Percentiles rank a stretch among this genome's conserved stretches.
Conservation (phyloP, 1,284 basidiomycete genomes). For the Austroboletus niveus region DNA sequence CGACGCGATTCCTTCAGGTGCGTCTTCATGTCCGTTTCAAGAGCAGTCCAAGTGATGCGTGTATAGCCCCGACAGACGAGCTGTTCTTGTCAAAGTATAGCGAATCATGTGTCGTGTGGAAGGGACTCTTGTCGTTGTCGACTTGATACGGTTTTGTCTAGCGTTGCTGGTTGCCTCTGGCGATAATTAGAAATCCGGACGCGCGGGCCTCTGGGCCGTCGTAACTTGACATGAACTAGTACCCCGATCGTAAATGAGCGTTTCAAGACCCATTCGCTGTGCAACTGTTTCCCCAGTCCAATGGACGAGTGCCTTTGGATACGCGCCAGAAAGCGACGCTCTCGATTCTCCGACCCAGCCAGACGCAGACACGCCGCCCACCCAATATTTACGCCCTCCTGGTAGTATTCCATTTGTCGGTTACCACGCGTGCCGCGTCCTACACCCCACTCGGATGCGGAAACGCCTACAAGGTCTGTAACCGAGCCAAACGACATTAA, state of each 20-base stretch:
- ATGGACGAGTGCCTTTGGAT: slow-evolving; percentile 9
- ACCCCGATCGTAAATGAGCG: background rate
- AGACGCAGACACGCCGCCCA: background rate
- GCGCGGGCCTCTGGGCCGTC: too few relatives aligned
- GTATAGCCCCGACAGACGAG: slow-evolving; percentile 48
- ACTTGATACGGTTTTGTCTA: slow-evolving; percentile 9
- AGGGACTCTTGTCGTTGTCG: slow-evolving; percentile 54
- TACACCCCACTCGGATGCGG: too few relatives aligned
- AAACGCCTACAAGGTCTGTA: too few relatives aligned
- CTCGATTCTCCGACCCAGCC: background rate
- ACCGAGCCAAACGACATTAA: too few relatives aligned
- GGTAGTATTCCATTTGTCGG: background rate
- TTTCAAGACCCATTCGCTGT: background rate
- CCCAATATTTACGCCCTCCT: background rate
- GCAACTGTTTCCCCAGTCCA: background rate
- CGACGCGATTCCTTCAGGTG: too few relatives aligned
- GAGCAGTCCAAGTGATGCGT: too few relatives aligned
- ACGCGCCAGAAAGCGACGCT: slow-evolving; percentile 6
- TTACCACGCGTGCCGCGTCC: too few relatives aligned
- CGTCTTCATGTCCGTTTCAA: too few relatives aligned
- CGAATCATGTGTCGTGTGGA: slow-evolving; percentile 72
- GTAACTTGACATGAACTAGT: too few relatives aligned
- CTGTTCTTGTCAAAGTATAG: slow-evolving; percentile 71
- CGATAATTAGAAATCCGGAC: too few relatives aligned
- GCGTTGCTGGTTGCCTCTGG: too few relatives aligned